phyloP scores from a whole-genome alignment of 306 rosid genomes.

The Vicia faba region DNA sequence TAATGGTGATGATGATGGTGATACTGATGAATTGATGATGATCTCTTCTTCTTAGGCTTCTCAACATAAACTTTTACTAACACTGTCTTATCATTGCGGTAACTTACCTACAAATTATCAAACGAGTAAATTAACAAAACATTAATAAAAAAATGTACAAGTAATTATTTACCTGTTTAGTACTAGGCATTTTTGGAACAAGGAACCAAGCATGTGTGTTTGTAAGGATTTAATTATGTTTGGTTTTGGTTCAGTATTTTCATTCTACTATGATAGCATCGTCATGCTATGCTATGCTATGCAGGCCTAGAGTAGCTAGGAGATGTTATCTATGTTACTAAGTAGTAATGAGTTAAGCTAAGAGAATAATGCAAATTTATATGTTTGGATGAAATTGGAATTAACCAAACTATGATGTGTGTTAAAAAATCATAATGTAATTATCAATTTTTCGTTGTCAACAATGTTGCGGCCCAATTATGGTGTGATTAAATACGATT shows the following conservation, averaged over 20 bases:
- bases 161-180: constrained; percentile 52
- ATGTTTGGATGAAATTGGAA: constrained; percentile 31
- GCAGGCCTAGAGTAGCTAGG: constrained; percentile 26
- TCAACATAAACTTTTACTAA: constrained; percentile 57
- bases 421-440: constrained; percentile 13
- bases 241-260: constrained; percentile 9
- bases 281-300: background rate
- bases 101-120: constrained; percentile 42
- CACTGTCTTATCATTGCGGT: constrained; percentile 54
- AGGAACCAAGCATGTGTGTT: constrained; percentile 12
- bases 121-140: background rate
- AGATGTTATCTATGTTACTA: background rate
- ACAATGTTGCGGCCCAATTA: constrained; percentile 25
- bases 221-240: constrained; percentile 16
- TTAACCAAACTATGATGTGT: constrained; percentile 12
- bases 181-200: constrained; percentile 45
- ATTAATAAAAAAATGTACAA: constrained; percentile 25
- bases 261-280: constrained; percentile 2
- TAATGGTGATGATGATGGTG: constrained; percentile 42
- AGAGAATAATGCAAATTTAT: constrained; percentile 23
- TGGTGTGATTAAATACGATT: constrained; percentile 15
- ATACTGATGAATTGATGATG: constrained; percentile 31
- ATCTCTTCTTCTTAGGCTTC: constrained; percentile 47
- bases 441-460: background rate
- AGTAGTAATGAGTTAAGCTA: constrained; percentile 1